A percentile compares a stretch with the other conserved stretches of the same genome.
phyloP scores from a whole-genome alignment of 1,139 yeast species.

The Yamadazyma sp. region DNA sequence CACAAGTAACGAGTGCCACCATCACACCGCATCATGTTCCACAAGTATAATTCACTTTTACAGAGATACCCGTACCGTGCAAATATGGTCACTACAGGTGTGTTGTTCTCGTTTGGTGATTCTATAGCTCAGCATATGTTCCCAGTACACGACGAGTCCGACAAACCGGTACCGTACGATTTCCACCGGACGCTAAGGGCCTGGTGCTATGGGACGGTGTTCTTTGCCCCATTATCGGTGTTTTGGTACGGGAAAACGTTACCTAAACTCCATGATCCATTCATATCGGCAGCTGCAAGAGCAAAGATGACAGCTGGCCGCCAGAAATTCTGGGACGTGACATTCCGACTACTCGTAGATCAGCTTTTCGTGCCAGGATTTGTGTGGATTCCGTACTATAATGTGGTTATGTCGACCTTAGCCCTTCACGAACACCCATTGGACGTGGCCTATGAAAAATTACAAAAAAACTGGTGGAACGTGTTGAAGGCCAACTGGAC shows the following conservation, averaged over 20 bases:
- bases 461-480: constrained; percentile 43
- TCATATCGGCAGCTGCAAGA: constrained; percentile 19
- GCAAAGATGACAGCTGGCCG: constrained; percentile 14
- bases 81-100: constrained; percentile 56
- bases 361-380: constrained; percentile 36
- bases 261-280: constrained; percentile 49
- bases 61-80: constrained; percentile 51
- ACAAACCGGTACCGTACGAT: constrained; percentile 12
- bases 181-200: constrained; percentile 60
- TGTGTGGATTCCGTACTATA: constrained; percentile 48
- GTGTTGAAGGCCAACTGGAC: constrained; percentile 44
- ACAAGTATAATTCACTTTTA: constrained; percentile 40
- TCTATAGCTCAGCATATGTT: constrained; percentile 63
- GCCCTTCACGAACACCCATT: constrained; percentile 40
- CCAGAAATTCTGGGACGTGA: constrained; percentile 32
- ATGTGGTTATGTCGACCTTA: constrained; percentile 38
- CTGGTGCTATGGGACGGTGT: constrained; percentile 66
- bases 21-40: constrained; percentile 20
- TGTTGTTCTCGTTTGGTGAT: constrained; percentile 77
- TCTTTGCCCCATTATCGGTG: constrained; percentile 77
- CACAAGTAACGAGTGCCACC: background rate
- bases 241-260: constrained; percentile 64
- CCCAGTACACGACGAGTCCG: constrained; percentile 31
- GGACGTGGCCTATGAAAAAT: constrained; percentile 32
- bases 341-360: constrained; percentile 37